These are phyloP conservation scores for Asterophora lycoperdoides DNA, from an alignment of 768 basidiomycete species.

Conservation along the genomic window DNA sequence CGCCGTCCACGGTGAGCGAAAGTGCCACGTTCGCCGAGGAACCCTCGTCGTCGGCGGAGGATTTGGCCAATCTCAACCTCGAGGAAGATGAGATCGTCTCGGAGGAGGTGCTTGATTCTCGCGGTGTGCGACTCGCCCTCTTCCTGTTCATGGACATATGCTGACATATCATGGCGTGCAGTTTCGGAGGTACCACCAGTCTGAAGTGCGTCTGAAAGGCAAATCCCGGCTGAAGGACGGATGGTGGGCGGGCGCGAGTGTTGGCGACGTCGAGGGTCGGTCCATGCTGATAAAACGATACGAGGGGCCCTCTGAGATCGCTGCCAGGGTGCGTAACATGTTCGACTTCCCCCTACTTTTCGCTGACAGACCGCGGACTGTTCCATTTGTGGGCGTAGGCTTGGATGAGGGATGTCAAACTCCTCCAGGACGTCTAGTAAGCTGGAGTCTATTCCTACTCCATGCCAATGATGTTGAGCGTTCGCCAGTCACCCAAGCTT, in stretches of 20 bases:
- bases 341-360: too few relatives aligned
- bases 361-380: too few relatives aligned
- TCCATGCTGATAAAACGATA: slow-evolving; percentile 41
- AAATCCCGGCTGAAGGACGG: slow-evolving; percentile 34
- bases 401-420: slow-evolving; percentile 49
- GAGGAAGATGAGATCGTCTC: slow-evolving; percentile 15
- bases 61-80: too few relatives aligned
- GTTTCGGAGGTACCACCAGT: slow-evolving; percentile 50
- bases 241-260: slow-evolving; percentile 45
- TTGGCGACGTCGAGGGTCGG: slow-evolving; percentile 38
- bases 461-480: neutral
- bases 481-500: slow-evolving; percentile 44
- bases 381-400: too few relatives aligned
- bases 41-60: too few relatives aligned
- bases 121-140: slow-evolving; percentile 25
- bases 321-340: slow-evolving; percentile 29
- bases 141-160: neutral
- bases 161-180: slow-evolving; percentile 13
- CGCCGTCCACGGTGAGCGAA: neutral
- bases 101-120: slow-evolving; percentile 22
- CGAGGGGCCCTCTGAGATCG: slow-evolving; percentile 30
- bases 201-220: slow-evolving; percentile 38
- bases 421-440: slow-evolving; percentile 47
- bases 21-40: neutral
- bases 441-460: slow-evolving; percentile 17